Conservation (phyloP, 2,329 filamentous ascomycete species). For the Trichophyton rubrum region DNA sequence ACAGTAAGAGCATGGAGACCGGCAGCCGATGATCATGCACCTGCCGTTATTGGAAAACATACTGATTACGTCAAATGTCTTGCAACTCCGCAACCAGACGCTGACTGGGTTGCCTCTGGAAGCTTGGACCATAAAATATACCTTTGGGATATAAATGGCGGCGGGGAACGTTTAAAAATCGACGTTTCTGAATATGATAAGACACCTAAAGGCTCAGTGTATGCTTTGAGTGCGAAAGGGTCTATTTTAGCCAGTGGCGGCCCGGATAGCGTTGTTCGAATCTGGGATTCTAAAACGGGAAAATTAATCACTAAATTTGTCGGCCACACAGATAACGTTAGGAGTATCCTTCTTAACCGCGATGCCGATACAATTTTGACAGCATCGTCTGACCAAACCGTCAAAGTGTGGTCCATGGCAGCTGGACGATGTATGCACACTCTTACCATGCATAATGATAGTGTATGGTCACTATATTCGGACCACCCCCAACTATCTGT, state of each 20-base stretch:
- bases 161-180: conserved; percentile 75
- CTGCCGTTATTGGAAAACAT: conserved; percentile 76
- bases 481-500: conserved; percentile 72
- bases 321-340: conserved; percentile 88
- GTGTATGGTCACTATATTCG: conserved; percentile 91
- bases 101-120: conserved; percentile 84
- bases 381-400: conserved; percentile 86
- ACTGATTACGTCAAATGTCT: conserved; percentile 94
- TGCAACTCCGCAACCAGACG: conserved; percentile 57
- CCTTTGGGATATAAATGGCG: conserved; percentile 85
- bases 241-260: conserved; percentile 82
- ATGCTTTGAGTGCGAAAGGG: conserved; percentile 69
- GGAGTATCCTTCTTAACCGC: conserved; percentile 79
- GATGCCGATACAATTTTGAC: conserved; percentile 86
- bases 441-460: conserved; percentile 96
- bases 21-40: conserved; percentile 48
- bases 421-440: conserved; percentile 96
- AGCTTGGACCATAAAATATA: conserved; percentile 85
- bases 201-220: conserved; percentile 85
- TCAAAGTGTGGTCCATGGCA: conserved; percentile 96
- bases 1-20: conserved; percentile 90
- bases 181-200: conserved; percentile 59
- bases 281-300: conserved; percentile 84
- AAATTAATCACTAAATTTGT: conserved; percentile 92
- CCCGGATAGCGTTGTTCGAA: conserved; percentile 78